Percentiles rank a stretch among this genome's conserved stretches.
phyloP scores from a whole-genome alignment of 257 asterid species.

The Scutellaria galericulata region DNA sequence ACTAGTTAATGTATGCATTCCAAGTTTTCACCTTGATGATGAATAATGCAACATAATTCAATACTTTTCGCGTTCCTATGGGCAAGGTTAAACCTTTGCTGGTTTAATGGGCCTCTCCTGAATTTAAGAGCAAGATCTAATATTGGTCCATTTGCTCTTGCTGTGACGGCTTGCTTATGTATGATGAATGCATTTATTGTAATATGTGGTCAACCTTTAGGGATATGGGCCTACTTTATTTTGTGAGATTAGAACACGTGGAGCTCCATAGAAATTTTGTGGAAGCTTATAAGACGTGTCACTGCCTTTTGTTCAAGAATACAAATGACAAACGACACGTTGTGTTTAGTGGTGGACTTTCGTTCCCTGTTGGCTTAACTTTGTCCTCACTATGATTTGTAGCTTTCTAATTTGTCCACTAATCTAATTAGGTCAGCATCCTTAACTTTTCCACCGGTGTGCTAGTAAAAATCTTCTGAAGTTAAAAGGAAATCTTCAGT shows the following conservation, averaged over 20 bases:
- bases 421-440: constrained; percentile 14
- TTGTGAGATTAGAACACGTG: constrained; percentile 31
- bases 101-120: constrained; percentile 16
- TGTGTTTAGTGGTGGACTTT: constrained; percentile 17
- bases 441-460: neutral
- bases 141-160: constrained; percentile 28
- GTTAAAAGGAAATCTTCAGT: constrained; percentile 3
- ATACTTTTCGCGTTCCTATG: constrained; percentile 15
- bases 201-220: constrained; percentile 27
- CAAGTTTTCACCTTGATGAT: constrained; percentile 15
- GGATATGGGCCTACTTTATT: constrained; percentile 29
- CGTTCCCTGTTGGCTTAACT: constrained; percentile 6
- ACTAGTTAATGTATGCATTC: constrained; percentile 19
- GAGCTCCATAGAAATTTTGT: neutral
- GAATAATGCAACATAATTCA: constrained; percentile 1
- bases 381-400: constrained; percentile 22
- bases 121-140: constrained; percentile 7
- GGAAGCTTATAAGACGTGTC: constrained; percentile 17
- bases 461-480: constrained; percentile 4
- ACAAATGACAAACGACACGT: neutral
- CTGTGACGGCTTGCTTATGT: constrained; percentile 28
- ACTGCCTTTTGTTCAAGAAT: constrained; percentile 14
- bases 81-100: constrained; percentile 25
- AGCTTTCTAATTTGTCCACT: constrained; percentile 5
- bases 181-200: constrained; percentile 1